Base-by-base conservation (phyloP, 495 filamentous ascomycete genomes). In the Pyronema omphalodes region DNA sequence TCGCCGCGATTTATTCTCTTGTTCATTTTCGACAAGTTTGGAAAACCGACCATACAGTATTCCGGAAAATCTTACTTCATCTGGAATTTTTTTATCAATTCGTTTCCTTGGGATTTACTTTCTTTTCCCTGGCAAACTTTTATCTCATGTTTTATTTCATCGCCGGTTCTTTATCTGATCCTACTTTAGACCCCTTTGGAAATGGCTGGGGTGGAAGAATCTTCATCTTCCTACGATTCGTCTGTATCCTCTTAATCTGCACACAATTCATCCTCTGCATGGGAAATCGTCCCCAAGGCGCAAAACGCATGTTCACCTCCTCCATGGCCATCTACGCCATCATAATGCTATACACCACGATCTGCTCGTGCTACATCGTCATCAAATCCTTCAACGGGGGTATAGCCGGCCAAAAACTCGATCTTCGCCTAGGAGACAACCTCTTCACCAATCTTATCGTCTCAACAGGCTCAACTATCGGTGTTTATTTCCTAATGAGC, bases 71-170 rank as follows among this genome's bases (percentile, higher is more conserved):
- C 43, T 75, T 96, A 45, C 74, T 99, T 37, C 88, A 96, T 67
- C 80, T 96, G 59, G 93, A 99, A 65, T 94, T 94, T 66, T 71
- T 94, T 39, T 99, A 99, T 67, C 93, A 99, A 67, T 81, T 89
- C 67, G 71, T 94, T 53, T 81, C 81, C 58, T 74, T 96, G 35
- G 69, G 91, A 43, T 99, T 99, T 71, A 99, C 93, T 37, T 99
- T 85, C 70, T 94, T 99, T 70, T 94, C 91, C 11, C 78, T 99
- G 55, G 89, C 91, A 61, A 99, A 99, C 68, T 99, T 96, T 71
- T 99, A 96, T 66, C 78, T 99, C 50, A 91, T 87, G 57, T 99
- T 99, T 68, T 96, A 87, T 76, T 96, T 96, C 74, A 86, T 96
- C 64, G 87, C 88, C 44, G 93, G 93, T 39, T 93, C 88, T n/a